These are phyloP conservation scores for Arthrinium phaeospermum DNA, from an alignment of 2,329 filamentous ascomycete genomes.

Conservation along the genomic window DNA sequence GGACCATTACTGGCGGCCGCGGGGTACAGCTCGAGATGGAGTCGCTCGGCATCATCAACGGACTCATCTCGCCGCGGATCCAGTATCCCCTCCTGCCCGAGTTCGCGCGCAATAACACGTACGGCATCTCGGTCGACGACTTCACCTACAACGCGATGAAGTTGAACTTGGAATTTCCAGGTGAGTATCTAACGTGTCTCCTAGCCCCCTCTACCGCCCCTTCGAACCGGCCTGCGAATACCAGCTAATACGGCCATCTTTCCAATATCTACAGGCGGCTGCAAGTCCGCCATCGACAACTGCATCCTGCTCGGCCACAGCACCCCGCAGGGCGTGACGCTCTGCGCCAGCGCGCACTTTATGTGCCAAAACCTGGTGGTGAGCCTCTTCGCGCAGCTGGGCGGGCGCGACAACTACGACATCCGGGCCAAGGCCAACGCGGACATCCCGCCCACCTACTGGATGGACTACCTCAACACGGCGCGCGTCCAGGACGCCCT, in stretches of 20 bases:
- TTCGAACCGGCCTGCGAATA: neutral
- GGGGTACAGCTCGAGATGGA: constrained; percentile 53
- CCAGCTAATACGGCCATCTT: neutral
- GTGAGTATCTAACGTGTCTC: constrained; percentile 42
- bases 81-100: constrained; percentile 63
- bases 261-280: neutral
- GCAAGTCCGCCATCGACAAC: neutral
- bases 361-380: neutral
- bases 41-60: constrained; percentile 74
- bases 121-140: constrained; percentile 62
- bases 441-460: constrained; percentile 52
- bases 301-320: neutral
- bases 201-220: too few relatives aligned
- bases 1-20: neutral
- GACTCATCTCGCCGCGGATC: constrained; percentile 68
- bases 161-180: constrained; percentile 26
- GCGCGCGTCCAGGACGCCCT: constrained; percentile 59
- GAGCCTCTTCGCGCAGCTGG: constrained; percentile 40
- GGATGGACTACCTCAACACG: constrained; percentile 59
- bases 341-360: neutral
- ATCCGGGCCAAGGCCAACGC: constrained; percentile 36
- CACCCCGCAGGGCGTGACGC: neutral
- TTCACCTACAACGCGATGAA: constrained; percentile 44
- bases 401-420: constrained; percentile 55
- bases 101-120: constrained; percentile 70